These are phyloP conservation scores for Fusarium sarcochroum DNA, from an alignment of 2,329 filamentous ascomycete genomes.

Conservation along the genomic window DNA sequence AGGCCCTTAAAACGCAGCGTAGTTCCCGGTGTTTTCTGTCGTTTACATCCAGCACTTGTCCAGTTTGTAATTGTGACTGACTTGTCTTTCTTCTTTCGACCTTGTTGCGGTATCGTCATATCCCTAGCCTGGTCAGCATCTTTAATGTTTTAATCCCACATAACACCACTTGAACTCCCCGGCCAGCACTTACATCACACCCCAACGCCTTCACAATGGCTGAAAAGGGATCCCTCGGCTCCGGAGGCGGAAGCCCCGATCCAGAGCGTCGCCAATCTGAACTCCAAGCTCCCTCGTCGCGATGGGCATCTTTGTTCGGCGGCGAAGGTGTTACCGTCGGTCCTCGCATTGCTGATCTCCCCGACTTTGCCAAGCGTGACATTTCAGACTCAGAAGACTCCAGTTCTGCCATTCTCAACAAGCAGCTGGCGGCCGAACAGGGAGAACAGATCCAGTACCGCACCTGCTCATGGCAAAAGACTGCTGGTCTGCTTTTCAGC, in stretches of 20 bases:
- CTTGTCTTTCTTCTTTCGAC: constrained; percentile 15
- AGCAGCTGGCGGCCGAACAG: constrained; percentile 82
- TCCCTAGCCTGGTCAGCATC: background rate
- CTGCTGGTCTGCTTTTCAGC: constrained; percentile 89
- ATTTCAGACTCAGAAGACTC: constrained; percentile 61
- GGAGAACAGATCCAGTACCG: constrained; percentile 89
- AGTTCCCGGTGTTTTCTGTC: constrained; percentile 13
- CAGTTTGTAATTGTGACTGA: constrained; percentile 15
- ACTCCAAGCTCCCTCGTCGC: constrained; percentile 42
- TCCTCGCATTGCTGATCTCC: constrained; percentile 65
- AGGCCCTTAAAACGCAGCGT: constrained; percentile 35
- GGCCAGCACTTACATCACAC: constrained; percentile 1
- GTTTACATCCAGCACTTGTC: constrained; percentile 13
- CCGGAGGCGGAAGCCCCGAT: constrained; percentile 38
- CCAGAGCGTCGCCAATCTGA: constrained; percentile 42
- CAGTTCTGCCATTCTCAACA: constrained; percentile 65
- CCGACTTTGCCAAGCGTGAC: constrained; percentile 53
- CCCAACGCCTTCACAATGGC: constrained; percentile 42
- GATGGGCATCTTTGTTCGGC: constrained; percentile 56
- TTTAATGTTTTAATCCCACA: background rate
- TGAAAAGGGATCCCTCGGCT: constrained; percentile 43
- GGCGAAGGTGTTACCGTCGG: constrained; percentile 61
- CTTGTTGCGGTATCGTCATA: constrained; percentile 3
- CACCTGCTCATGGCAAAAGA: constrained; percentile 96
- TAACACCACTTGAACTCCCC: background rate